Evolutionary conservation across 805 yeast genomes (phyloP).

Genomic region (Millerozyma acaciae): DNA sequence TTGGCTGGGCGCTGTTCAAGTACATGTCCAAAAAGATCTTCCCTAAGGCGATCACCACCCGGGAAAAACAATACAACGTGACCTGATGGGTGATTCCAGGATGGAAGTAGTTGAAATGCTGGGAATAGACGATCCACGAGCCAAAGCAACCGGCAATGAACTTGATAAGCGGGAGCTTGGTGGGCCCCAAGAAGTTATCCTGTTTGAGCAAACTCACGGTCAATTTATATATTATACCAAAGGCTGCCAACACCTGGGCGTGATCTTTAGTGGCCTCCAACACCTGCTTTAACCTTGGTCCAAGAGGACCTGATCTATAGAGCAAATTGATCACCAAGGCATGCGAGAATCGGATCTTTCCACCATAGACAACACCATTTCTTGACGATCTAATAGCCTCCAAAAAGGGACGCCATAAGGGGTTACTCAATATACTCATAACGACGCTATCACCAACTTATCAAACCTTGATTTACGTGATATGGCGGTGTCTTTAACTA

Average conservation of each 20-base stretch:
- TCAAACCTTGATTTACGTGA: too few species aligned
- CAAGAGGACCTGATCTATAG: slow-evolving; percentile 48
- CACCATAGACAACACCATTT: slow-evolving; percentile 58
- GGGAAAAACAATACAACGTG: slow-evolving; percentile 67
- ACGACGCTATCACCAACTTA: not conserved
- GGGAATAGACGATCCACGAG: slow-evolving; percentile 42
- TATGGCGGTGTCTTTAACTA: too few species aligned
- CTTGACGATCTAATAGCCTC: slow-evolving; percentile 36
- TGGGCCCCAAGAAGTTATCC: slow-evolving; percentile 33
- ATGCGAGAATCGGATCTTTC: slow-evolving; percentile 58
- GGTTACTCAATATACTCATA: slow-evolving; percentile 22
- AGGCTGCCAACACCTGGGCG: slow-evolving; percentile 51
- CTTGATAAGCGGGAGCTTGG: slow-evolving; percentile 23
- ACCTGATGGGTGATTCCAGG: slow-evolving; percentile 65
- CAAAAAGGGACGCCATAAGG: slow-evolving; percentile 28
- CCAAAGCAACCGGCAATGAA: slow-evolving; percentile 39
- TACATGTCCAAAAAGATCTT: slow-evolving; percentile 44
- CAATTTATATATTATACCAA: slow-evolving; percentile 52
- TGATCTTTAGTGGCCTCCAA: slow-evolving; percentile 52
- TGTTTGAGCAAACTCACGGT: slow-evolving; percentile 25
- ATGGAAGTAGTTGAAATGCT: slow-evolving; percentile 40
- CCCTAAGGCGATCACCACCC: slow-evolving; percentile 62
- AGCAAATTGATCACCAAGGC: slow-evolving; percentile 59
- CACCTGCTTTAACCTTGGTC: slow-evolving; percentile 44
- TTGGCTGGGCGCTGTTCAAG: slow-evolving; percentile 34